Percentiles rank a stretch among this genome's conserved stretches.
Conservation (phyloP, 441 rosid species). For the Pelargonium exstipulatum region DNA sequence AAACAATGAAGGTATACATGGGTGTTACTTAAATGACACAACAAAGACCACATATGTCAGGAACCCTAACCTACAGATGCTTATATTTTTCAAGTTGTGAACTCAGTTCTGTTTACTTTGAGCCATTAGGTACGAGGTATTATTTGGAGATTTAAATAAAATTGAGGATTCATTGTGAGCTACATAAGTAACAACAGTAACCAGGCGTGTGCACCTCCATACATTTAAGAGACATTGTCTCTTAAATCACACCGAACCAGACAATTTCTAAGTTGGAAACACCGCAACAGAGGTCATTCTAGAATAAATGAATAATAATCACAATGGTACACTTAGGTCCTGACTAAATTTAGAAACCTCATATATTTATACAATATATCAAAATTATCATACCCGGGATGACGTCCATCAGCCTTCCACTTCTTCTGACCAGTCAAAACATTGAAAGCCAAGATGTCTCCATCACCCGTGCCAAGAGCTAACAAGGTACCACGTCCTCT, state of each 20-base stretch:
- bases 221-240: no score
- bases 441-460: conserved; percentile 35
- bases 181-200: no score
- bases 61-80: not conserved
- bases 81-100: not conserved
- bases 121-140: not conserved
- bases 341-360: not conserved
- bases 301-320: no score
- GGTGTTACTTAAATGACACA: not conserved
- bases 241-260: no score
- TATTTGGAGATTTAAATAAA: not conserved
- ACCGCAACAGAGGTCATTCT: no score
- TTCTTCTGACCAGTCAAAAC: conserved; percentile 31
- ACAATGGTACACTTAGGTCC: not conserved
- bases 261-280: no score
- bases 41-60: not conserved
- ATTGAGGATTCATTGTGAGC: no score
- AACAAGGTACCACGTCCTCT: conserved; percentile 23
- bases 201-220: no score
- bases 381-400: conserved; percentile 32
- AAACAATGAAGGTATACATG: not conserved
- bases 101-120: not conserved
- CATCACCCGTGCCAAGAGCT: conserved; percentile 42
- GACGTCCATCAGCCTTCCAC: conserved; percentile 31
- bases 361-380: not conserved